These are phyloP conservation scores for Fusarium mundagurra DNA, from an alignment of 2,329 filamentous ascomycete species.

Conservation along the genomic window DNA sequence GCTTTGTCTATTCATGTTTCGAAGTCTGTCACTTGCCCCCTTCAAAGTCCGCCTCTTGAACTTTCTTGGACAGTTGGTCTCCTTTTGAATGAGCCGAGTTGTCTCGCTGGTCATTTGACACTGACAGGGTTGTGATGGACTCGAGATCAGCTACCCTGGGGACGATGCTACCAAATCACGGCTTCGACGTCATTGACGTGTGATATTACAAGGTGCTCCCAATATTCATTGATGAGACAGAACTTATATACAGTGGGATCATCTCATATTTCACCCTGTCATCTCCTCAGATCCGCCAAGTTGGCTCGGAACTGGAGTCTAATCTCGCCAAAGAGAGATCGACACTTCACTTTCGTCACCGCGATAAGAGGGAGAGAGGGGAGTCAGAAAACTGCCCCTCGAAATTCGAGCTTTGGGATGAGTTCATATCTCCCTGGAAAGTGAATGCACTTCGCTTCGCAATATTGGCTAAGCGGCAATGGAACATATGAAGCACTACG, in stretches of 20 bases:
- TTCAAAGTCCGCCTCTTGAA: background rate
- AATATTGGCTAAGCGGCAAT: background rate
- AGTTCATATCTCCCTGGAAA: background rate
- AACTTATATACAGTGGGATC: background rate
- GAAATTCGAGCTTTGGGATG: background rate
- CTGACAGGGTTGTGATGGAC: background rate
- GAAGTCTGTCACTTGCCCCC: background rate
- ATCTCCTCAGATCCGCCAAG: constrained; percentile 8
- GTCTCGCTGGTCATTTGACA: background rate
- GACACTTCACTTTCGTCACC: constrained; percentile 13
- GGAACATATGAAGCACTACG: background rate
- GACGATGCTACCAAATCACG: background rate
- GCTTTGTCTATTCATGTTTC: background rate
- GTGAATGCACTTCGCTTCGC: background rate
- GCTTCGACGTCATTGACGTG: constrained; percentile 18
- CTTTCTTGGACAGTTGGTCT: background rate
- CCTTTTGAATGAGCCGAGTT: background rate
- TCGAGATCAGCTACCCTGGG: background rate
- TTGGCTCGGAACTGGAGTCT: constrained; percentile 8
- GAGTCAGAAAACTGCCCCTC: background rate
- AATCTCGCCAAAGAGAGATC: constrained; percentile 16
- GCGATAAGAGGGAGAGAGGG: constrained; percentile 12
- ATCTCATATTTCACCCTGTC: background rate
- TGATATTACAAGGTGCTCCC: constrained; percentile 15
- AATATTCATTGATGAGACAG: background rate